These are phyloP conservation scores for Pleodorina starrii DNA, from an alignment of 139 green algal genomes.

Conservation along the genomic window DNA sequence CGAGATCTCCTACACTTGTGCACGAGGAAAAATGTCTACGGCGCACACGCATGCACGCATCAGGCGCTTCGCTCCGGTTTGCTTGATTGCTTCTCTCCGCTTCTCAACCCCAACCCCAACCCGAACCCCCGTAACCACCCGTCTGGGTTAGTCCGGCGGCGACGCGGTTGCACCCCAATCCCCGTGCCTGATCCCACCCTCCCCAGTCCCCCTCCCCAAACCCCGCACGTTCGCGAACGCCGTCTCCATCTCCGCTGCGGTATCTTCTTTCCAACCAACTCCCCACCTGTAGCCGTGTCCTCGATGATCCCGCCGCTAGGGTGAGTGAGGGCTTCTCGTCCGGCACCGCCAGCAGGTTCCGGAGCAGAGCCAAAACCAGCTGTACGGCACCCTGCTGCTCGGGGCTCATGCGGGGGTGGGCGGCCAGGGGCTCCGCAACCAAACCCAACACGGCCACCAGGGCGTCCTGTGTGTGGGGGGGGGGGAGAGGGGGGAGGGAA, in stretches of 20 bases:
- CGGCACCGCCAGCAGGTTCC: conserved; percentile 88
- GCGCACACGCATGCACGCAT: too few relatives aligned
- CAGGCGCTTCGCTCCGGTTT: too few relatives aligned
- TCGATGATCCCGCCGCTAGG: neutral
- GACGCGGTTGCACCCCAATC: neutral
- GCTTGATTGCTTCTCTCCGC: too few relatives aligned
- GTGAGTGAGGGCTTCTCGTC: conserved; percentile 56
- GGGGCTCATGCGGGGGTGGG: conserved; percentile 83
- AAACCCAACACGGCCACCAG: conserved; percentile 77
- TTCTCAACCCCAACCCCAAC: too few relatives aligned
- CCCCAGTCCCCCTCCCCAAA: neutral
- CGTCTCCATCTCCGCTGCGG: too few relatives aligned
- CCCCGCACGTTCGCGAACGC: neutral
- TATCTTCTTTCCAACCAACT: too few relatives aligned
- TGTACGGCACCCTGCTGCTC: conserved; percentile 74
- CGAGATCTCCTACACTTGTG: too few relatives aligned
- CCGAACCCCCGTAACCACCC: neutral
- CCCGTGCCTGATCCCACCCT: neutral
- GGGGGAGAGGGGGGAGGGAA: too few relatives aligned
- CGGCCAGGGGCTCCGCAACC: conserved; percentile 76
- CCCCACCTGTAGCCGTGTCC: conserved; percentile 34
- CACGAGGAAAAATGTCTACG: too few relatives aligned
- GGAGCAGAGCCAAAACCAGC: conserved; percentile 90
- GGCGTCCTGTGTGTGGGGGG: conserved; percentile 58
- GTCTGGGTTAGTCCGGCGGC: neutral